phyloP scores from a whole-genome alignment of 306 rosid species.

The Trifolium pratense region DNA sequence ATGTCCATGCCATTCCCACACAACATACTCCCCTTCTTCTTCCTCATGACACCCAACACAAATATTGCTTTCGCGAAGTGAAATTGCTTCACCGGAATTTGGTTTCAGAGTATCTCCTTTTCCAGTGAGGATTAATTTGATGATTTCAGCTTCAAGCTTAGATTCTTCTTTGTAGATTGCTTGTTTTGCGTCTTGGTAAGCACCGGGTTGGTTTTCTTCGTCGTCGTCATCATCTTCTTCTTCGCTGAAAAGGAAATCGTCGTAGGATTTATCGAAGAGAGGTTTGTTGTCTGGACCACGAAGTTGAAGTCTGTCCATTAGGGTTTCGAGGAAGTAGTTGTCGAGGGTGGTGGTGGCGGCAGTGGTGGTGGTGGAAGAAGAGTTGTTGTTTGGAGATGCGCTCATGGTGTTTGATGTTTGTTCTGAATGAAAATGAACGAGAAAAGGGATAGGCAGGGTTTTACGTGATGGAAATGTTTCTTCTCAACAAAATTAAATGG shows the following conservation, averaged over 20 bases:
- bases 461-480: not conserved
- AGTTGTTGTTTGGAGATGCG: constrained; percentile 52
- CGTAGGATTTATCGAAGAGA: constrained; percentile 42
- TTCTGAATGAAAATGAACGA: not conserved
- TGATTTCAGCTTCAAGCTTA: constrained; percentile 70
- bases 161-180: constrained; percentile 36
- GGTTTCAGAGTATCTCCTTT: constrained; percentile 66
- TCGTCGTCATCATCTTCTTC: not conserved
- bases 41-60: constrained; percentile 86
- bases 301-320: constrained; percentile 76
- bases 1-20: constrained; percentile 99
- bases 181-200: not conserved
- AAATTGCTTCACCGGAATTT: constrained; percentile 86
- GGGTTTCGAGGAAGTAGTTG: constrained; percentile 65
- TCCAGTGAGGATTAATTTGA: constrained; percentile 65
- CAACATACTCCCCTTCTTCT: constrained; percentile 75
- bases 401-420: constrained; percentile 54
- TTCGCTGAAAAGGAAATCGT: not conserved
- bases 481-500: too few species aligned
- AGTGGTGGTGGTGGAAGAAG: constrained; percentile 35
- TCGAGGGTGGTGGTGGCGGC: constrained; percentile 41
- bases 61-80: constrained; percentile 74
- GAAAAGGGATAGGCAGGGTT: not conserved
- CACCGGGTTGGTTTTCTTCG: not conserved
- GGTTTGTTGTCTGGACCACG: constrained; percentile 56